Evolutionary conservation across 2,329 filamentous ascomycete species (phyloP), one percentile per base, ranked within the genome.

Genomic region (Calonectria crousiana): DNA sequence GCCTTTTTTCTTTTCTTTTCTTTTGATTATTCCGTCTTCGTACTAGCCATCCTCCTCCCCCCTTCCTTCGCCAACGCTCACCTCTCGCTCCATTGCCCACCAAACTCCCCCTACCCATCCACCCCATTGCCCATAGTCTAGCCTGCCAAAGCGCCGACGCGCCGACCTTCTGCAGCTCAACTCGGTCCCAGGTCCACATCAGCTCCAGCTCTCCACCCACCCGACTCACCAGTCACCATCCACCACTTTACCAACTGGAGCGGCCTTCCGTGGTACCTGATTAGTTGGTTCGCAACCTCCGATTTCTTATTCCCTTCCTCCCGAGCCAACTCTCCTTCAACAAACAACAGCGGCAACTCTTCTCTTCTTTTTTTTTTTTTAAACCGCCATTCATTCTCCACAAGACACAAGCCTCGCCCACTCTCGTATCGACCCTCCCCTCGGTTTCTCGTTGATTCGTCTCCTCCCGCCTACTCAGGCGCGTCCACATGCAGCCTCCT

Each of bases 401-500:
- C 44, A 20, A 56, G 20, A 13, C 65, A 14, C 67, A 34, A 52
- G 44, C 49, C 58, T 49, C 18, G 44, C 51, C 38, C 72, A n/a
- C 51, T 53, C 26, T 51, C n/a, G 38, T 51, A 5, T 73, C 70
- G 38, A 65, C 23, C 44, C 20, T 69, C 38, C 60, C 47, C 41
- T 62, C 38, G 56, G 70, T 34, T 64, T 41, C 66, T 73, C 68
- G 52, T 53, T 38, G n/a, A 44, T 44, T 69, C 67, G 52, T 58
- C 69, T 38, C 75, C 76, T 78, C 75, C 66, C 71, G 73, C 73
- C 76, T 79, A 47, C 44, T 64, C 76, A 75, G 74, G 74, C 74
- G 65, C 64, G 73, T 78, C 77, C 78, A 74, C 78, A 84, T 84
- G 84, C 83, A 75, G 80, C 78, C 79, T 78, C 73, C 77, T 72